Evolutionary conservation across 2,329 filamentous ascomycete species (phyloP).

Genomic region (Pseudogymnoascus verrucosus): DNA sequence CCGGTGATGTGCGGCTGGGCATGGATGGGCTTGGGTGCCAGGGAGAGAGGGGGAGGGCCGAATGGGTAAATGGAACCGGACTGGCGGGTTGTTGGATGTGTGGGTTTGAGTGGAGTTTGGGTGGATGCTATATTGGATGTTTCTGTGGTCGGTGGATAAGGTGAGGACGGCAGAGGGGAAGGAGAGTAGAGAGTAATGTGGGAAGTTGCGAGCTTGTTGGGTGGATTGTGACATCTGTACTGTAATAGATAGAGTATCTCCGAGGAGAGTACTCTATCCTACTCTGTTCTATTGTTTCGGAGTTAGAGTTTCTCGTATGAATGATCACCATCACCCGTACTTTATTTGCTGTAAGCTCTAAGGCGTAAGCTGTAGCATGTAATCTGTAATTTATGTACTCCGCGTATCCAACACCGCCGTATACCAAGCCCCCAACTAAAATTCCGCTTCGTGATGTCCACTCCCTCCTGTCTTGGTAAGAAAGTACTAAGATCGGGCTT

Average conservation of each 20-base stretch:
- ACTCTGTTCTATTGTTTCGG: background rate
- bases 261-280: background rate
- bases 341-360: background rate
- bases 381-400: background rate
- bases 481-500: no score
- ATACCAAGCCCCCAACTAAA: no score
- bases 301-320: background rate
- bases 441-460: no score
- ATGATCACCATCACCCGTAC: background rate
- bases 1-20: background rate
- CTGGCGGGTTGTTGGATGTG: conserved; percentile 2
- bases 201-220: conserved; percentile 1
- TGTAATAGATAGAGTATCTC: background rate
- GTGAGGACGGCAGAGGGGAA: background rate
- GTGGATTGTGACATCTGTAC: background rate
- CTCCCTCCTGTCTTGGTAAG: no score
- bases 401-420: no score
- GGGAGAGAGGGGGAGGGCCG: background rate
- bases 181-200: background rate
- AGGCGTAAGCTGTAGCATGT: background rate
- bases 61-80: background rate
- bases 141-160: background rate
- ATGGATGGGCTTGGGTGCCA: background rate
- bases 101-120: background rate
- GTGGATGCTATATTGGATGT: background rate